Evolutionary conservation across 306 rosid genomes (phyloP).

Genomic region (Vigna angularis): DNA sequence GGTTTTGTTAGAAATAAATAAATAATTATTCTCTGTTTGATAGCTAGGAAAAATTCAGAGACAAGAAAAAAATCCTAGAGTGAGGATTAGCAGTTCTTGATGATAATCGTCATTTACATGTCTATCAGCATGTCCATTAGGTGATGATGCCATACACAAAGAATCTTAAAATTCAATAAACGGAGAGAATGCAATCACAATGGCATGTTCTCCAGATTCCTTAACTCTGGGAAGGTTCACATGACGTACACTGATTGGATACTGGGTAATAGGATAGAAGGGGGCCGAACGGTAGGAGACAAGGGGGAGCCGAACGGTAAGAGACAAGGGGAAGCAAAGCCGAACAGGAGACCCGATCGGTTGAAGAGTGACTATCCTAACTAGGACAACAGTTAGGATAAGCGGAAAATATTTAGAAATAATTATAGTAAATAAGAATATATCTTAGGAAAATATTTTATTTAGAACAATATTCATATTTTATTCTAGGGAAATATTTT

Average conservation of each 20-base stretch:
- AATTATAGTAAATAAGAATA: no score
- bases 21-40: not conserved
- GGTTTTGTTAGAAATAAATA: not conserved
- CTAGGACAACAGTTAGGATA: no score
- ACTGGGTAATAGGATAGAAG: no score
- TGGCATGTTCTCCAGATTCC: slow-evolving; percentile 11
- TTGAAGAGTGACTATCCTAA: no score
- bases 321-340: no score
- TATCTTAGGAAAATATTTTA: no score
- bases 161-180: slow-evolving; percentile 9
- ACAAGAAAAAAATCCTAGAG: not conserved
- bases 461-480: no score
- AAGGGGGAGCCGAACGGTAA: no score
- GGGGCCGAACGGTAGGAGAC: no score
- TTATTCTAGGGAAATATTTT: no score
- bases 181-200: slow-evolving; percentile 15
- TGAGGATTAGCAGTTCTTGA: not conserved
- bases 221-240: slow-evolving; percentile 24
- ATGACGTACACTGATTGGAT: not conserved
- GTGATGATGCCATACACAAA: not conserved
- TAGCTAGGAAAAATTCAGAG: not conserved
- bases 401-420: no score
- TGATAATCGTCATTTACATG: not conserved
- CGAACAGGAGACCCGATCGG: no score
- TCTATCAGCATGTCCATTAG: slow-evolving; percentile 15